Evolutionary conservation across 495 filamentous ascomycete species (phyloP), one percentile per base, ranked within the genome.

Genomic region (Hyaloscypha hepaticicola): DNA sequence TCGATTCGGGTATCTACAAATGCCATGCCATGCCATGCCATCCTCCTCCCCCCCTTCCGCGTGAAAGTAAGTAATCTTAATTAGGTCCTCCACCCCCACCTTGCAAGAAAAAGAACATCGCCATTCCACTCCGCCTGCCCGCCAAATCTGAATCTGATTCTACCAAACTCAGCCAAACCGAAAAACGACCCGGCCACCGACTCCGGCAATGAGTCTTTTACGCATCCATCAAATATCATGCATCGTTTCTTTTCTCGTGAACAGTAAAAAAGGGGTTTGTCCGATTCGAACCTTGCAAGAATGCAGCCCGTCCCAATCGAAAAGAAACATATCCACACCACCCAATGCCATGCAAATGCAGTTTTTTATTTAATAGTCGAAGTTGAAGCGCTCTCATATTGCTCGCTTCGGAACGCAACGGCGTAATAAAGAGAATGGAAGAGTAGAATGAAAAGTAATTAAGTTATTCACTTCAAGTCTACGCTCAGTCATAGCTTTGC

Each of bases 401-500:
- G n/a, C 16, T 24, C 48, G 19, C 48, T 24, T 50, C 48, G 48
- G 7, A 21, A 11, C 3, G 26, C n/a, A 53, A 28, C 5, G 50
- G n/a, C 22, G n/a, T n/a, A 11, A 8, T 7, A 53, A 28, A 19
- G 25, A 27, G 22, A 28, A 53, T n/a, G n/a, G n/a, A 57, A 21
- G 33, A 21, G 25, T 31, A 11, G 21, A 19, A 29, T n/a, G 11
- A n/a, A 57, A 33, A 29, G 28, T 16, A 33, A 6, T 11, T 11
- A 0, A 14, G 29, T 57, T 1, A 5, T 57, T 14, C 21, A 11
- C 1, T 21, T 25, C 19, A 27, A 41, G 24, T 41, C 31, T 56
- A 6, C 22, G 33, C 27, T 22, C n/a, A 0, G 22, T 72, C 63
- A 72, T 45, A 72, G 55, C 31, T 72, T 72, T 16, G 69, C 53